Evolutionary conservation across 2,329 filamentous ascomycete species (phyloP).

Genomic region (Trichoderma citrinoviride): DNA sequence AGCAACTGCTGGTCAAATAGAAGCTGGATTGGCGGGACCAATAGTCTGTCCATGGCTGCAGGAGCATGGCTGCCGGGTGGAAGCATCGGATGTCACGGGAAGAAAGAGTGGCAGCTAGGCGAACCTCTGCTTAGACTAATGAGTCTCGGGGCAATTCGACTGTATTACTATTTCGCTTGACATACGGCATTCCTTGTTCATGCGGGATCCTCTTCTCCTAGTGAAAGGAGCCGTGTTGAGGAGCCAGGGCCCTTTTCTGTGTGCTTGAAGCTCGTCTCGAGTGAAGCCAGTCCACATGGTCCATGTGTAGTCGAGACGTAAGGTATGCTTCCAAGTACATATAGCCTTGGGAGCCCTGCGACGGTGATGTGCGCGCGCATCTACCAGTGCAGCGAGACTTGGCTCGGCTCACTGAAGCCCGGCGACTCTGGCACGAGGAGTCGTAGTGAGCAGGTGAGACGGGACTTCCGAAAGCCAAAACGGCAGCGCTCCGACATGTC

Average conservation of each 20-base stretch:
- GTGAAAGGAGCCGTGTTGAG: not conserved
- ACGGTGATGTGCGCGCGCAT: not conserved
- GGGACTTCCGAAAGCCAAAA: not conserved
- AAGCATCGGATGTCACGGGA: slow-evolving; percentile 1
- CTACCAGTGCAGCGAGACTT: not conserved
- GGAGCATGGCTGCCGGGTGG: not conserved
- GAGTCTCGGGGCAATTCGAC: slow-evolving; percentile 12
- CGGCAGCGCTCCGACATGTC: not conserved
- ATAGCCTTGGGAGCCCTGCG: too few species aligned
- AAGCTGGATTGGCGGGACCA: not conserved
- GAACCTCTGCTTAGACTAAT: slow-evolving; percentile 11
- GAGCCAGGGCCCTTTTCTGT: not conserved
- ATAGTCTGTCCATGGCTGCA: not conserved
- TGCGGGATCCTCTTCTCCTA: not conserved
- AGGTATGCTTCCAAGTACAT: too few species aligned
- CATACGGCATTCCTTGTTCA: not conserved
- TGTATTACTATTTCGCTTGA: not conserved
- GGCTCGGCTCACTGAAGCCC: not conserved
- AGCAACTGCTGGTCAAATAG: not conserved
- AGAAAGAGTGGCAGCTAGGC: slow-evolving; percentile 6
- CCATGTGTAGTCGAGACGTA: too few species aligned
- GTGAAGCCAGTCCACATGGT: not conserved
- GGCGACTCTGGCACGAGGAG: too few species aligned
- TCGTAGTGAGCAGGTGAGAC: not conserved
- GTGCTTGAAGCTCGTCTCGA: not conserved